Conservation (phyloP, 2,329 filamentous ascomycete genomes). For the Aspergillus fructus region DNA sequence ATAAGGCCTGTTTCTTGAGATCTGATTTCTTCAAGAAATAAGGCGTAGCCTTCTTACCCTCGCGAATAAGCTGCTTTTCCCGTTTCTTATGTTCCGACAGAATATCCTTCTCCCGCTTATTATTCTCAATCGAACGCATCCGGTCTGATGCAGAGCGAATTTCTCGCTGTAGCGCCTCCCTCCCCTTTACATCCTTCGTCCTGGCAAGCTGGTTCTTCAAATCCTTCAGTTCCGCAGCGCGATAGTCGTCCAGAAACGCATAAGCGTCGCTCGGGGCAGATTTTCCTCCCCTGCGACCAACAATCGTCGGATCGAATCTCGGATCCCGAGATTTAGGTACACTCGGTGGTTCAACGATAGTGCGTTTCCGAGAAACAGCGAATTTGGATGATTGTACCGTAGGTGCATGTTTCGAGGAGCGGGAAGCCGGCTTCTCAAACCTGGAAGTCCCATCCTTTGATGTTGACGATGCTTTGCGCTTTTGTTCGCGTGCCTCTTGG, state of each 20-base stretch:
- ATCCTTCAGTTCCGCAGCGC: constrained; percentile 75
- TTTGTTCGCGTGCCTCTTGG: constrained; percentile 44
- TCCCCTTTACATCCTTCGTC: constrained; percentile 63
- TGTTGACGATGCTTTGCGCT: constrained; percentile 32
- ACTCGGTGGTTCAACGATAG: constrained; percentile 60
- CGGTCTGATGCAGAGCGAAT: constrained; percentile 77
- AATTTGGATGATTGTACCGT: constrained; percentile 77
- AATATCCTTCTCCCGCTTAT: constrained; percentile 69
- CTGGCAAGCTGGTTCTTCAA: constrained; percentile 67
- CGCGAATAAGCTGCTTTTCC: constrained; percentile 80
- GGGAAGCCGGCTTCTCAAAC: constrained; percentile 27
- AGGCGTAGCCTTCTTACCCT: constrained; percentile 76
- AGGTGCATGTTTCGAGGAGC: constrained; percentile 84
- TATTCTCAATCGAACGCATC: constrained; percentile 67
- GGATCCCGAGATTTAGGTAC: constrained; percentile 74
- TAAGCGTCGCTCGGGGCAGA: constrained; percentile 69
- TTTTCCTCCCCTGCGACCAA: constrained; percentile 29
- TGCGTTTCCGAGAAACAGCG: constrained; percentile 77
- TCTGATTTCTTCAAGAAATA: constrained; percentile 93
- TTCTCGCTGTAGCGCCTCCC: constrained; percentile 69
- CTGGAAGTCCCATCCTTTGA: constrained; percentile 21
- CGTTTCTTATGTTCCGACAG: constrained; percentile 72
- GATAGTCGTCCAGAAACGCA: constrained; percentile 83
- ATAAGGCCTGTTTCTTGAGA: constrained; percentile 79
- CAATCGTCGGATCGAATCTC: constrained; percentile 71